phyloP scores from a whole-genome alignment of 306 rosid species.

The Dryas octopetala region DNA sequence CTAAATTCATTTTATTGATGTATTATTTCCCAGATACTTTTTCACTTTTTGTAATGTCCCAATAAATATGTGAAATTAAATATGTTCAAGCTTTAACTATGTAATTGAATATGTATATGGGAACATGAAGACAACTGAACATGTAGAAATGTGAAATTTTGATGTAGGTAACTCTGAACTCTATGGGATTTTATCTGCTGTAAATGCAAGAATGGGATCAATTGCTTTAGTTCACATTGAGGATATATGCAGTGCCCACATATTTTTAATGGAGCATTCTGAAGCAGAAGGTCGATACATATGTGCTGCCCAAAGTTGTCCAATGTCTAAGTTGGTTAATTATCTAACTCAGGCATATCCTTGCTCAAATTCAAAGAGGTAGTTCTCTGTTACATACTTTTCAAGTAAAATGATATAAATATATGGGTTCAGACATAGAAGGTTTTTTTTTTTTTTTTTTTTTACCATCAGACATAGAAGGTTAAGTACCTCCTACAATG shows the following conservation, averaged over 20 bases:
- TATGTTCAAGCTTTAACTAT: too few relatives aligned
- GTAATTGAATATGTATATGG: background rate
- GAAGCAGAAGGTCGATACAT: constrained; percentile 64
- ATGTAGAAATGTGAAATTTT: constrained; percentile 7
- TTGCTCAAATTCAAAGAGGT: constrained; percentile 37
- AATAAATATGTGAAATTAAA: too few relatives aligned
- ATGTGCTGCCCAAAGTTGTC: constrained; percentile 52
- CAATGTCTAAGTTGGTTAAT: constrained; percentile 41
- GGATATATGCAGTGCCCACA: constrained; percentile 77
- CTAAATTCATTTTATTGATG: too few relatives aligned
- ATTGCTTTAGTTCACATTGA: constrained; percentile 66
- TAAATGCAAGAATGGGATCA: constrained; percentile 82
- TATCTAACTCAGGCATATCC: constrained; percentile 49
- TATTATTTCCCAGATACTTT: too few relatives aligned
- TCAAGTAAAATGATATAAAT: background rate
- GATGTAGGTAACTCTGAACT: constrained; percentile 50
- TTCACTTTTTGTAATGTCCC: too few relatives aligned
- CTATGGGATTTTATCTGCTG: constrained; percentile 53
- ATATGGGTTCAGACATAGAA: background rate
- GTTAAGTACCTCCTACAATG: background rate
- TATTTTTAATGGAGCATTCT: constrained; percentile 71
- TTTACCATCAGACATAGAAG: too few relatives aligned
- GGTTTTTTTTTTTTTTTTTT: too few relatives aligned
- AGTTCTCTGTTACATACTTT: background rate
- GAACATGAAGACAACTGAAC: background rate